Conservation (phyloP, 768 basidiomycete genomes). For the Boletus eberwhitei region DNA sequence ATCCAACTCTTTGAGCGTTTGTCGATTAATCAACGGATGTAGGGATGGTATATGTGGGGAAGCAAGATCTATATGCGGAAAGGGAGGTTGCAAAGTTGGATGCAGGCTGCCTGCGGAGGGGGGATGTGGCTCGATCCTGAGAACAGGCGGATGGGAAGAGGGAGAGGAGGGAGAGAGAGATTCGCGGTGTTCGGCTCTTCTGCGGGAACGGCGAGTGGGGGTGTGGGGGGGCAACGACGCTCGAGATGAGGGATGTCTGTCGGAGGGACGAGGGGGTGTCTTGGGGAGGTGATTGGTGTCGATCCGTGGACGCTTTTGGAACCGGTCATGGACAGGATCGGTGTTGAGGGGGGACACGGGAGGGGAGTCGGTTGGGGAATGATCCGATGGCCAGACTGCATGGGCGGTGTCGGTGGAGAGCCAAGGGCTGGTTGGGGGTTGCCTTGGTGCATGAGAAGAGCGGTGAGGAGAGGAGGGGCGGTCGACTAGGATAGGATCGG, state of each 20-base stretch:
- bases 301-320: conserved; percentile 31
- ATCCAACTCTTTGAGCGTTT: conserved; percentile 82
- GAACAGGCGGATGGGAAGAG: conserved; percentile 16
- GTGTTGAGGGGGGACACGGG: conserved; percentile 41
- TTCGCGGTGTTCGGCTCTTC: conserved; percentile 29
- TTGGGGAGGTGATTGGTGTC: conserved; percentile 22
- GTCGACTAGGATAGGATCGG: conserved; percentile 37
- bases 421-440: conserved; percentile 35
- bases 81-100: conserved; percentile 28
- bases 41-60: conserved; percentile 63
- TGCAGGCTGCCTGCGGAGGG: conserved; percentile 25
- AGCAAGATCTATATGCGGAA: conserved; percentile 38
- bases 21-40: conserved; percentile 75
- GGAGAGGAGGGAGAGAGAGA: conserved; percentile 26
- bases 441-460: conserved; percentile 38
- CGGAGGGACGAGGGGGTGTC: conserved; percentile 7
- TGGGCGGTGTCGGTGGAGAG: conserved; percentile 28
- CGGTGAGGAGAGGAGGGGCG: conserved; percentile 27
- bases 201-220: conserved; percentile 31
- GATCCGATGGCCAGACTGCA: conserved; percentile 40
- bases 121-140: conserved; percentile 26
- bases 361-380: conserved; percentile 31
- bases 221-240: conserved; percentile 21
- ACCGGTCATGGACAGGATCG: conserved; percentile 22
- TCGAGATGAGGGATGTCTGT: conserved; percentile 14